Percentiles rank a stretch among this genome's conserved stretches.
Conservation (phyloP, 306 rosid genomes). For the Sindora glabra region DNA sequence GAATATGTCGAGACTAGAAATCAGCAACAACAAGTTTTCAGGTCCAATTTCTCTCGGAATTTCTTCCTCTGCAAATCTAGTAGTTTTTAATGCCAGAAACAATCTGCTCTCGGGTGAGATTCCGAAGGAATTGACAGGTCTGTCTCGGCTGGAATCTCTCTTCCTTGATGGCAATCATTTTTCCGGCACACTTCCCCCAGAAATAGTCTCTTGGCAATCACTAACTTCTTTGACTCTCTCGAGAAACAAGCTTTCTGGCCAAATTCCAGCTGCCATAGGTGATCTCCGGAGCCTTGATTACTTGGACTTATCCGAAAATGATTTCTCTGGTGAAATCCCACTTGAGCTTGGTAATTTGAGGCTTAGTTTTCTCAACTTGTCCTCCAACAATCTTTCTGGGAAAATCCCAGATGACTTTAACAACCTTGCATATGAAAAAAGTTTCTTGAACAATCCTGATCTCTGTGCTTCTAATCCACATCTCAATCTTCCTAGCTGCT, state of each 20-base stretch:
- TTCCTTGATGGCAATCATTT: slow-evolving; percentile 55
- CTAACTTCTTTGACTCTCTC: slow-evolving; percentile 51
- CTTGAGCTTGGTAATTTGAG: slow-evolving; percentile 36
- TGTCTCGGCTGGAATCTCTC: slow-evolving; percentile 39
- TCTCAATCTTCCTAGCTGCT: slow-evolving; percentile 39
- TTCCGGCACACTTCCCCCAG: slow-evolving; percentile 60
- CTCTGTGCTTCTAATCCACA: slow-evolving; percentile 38
- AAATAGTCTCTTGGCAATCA: slow-evolving; percentile 54
- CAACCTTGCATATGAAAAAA: slow-evolving; percentile 47
- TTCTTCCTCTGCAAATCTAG: slow-evolving; percentile 32
- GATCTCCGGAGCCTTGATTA: slow-evolving; percentile 44
- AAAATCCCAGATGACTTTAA: slow-evolving; percentile 52
- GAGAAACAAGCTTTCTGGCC: slow-evolving; percentile 57
- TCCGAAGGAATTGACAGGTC: slow-evolving; percentile 48
- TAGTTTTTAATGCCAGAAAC: slow-evolving; percentile 58
- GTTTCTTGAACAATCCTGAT: slow-evolving; percentile 63
- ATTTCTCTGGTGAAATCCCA: slow-evolving; percentile 69
- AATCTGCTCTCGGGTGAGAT: slow-evolving; percentile 59
- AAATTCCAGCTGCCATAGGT: slow-evolving; percentile 44
- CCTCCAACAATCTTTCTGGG: slow-evolving; percentile 69
- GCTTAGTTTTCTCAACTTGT: slow-evolving; percentile 64
- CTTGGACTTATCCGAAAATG: slow-evolving; percentile 67
- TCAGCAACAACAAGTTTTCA: slow-evolving; percentile 57
- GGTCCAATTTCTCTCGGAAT: slow-evolving; percentile 53
- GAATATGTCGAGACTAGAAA: slow-evolving; percentile 54